A percentile compares a stretch with the other conserved stretches of the same genome.
phyloP scores from a whole-genome alignment of 1,284 basidiomycete species.

The Inonotus hispidus region DNA sequence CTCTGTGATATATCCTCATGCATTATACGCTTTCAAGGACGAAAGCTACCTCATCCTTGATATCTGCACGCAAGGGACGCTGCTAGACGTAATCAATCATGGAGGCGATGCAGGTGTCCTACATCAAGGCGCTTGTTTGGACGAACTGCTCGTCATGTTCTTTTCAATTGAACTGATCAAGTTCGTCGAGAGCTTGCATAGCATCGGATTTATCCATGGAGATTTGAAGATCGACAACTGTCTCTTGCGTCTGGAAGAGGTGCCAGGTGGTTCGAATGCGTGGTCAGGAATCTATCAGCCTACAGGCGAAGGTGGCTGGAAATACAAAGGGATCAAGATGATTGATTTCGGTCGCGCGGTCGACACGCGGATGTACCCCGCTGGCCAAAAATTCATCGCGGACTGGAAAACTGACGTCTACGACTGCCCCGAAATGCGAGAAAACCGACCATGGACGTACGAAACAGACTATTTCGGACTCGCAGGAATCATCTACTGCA shows the following conservation, averaged over 20 bases:
- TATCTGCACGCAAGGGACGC: conserved; percentile 85
- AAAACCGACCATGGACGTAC: conserved; percentile 83
- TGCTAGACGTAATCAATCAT: conserved; percentile 90
- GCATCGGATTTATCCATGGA: conserved; percentile 86
- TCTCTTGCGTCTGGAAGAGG: conserved; percentile 82
- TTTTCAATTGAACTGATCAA: conserved; percentile 90
- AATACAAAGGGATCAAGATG: conserved; percentile 80
- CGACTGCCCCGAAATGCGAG: conserved; percentile 89
- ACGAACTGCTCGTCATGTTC: conserved; percentile 94
- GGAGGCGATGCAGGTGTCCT: conserved; percentile 64
- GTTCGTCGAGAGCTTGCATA: conserved; percentile 79
- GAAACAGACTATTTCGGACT: conserved; percentile 96
- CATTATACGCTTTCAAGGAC: conserved; percentile 79
- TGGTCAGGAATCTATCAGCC: conserved; percentile 78
- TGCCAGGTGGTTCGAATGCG: conserved; percentile 59
- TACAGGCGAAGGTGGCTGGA: conserved; percentile 80
- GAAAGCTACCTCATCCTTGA: conserved; percentile 91
- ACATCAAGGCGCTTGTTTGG: conserved; percentile 78
- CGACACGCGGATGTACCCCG: conserved; percentile 78
- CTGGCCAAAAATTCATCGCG: conserved; percentile 74
- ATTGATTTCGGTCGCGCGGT: conserved; percentile 97
- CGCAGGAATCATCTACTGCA: conserved; percentile 88
- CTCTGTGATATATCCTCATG: conserved; percentile 71
- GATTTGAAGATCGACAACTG: conserved; percentile 99
- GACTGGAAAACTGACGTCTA: conserved; percentile 86